These are phyloP conservation scores for Magnusiomyces paraingens DNA, from an alignment of 1,139 yeast species.

Conservation along the genomic window DNA sequence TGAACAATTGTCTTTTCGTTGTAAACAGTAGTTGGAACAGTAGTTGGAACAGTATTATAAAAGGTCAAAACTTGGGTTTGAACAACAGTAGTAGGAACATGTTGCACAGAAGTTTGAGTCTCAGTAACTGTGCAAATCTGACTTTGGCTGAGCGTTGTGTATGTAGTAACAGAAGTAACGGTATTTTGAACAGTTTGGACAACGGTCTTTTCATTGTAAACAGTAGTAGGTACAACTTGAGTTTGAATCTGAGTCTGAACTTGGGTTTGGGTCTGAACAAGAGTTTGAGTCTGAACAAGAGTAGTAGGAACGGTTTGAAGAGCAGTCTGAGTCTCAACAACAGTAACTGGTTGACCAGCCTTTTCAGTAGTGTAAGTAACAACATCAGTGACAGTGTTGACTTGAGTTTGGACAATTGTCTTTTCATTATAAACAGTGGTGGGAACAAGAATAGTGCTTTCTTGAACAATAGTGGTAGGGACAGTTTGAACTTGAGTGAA, in stretches of 20 bases:
- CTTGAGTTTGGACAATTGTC: slow-evolving; percentile 2
- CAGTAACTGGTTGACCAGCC: slow-evolving; percentile 2
- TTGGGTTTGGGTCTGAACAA: background rate
- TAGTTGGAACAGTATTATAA: background rate
- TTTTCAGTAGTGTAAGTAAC: background rate
- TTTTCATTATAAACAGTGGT: background rate
- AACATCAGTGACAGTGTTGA: background rate
- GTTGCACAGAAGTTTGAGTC: background rate
- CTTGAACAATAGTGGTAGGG: slow-evolving; percentile 1
- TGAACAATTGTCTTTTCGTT: slow-evolving; percentile 2
- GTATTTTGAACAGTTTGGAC: slow-evolving; percentile 4
- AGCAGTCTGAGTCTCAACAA: background rate
- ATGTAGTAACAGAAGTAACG: slow-evolving; percentile 3
- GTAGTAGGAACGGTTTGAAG: background rate
- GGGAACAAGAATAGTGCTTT: background rate
- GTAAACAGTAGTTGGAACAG: background rate
- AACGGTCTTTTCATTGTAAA: background rate
- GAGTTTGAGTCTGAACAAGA: slow-evolving; percentile 1
- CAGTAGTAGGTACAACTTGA: background rate
- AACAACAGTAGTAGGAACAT: slow-evolving; percentile 3
- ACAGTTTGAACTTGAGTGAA: background rate
- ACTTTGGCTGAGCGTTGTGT: slow-evolving; percentile 1
- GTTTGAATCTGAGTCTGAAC: background rate
- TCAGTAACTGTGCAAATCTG: background rate
- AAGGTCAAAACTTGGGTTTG: slow-evolving; percentile 2